These are phyloP conservation scores for Exophiala viscosa DNA, from an alignment of 2,329 filamentous ascomycete genomes.

Conservation along the genomic window DNA sequence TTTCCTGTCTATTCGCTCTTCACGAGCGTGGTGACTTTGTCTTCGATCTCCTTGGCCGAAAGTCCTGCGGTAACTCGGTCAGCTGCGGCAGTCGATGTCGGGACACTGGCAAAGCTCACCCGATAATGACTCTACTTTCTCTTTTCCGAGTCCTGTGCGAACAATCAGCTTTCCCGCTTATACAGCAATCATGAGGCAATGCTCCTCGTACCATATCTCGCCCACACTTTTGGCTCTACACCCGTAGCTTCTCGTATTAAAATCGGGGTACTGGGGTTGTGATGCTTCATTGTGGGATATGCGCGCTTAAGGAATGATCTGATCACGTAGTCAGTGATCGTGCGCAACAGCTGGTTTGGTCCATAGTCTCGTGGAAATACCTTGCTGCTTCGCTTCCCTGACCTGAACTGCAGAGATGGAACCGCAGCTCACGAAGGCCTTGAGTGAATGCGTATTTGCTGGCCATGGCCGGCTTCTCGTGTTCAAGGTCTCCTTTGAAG, in stretches of 20 bases:
- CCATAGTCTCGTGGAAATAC: conserved; percentile 50
- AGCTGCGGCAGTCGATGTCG: not conserved
- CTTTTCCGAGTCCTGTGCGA: conserved; percentile 60
- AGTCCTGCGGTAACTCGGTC: conserved; percentile 48
- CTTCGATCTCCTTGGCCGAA: conserved; percentile 68
- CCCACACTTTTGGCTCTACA: conserved; percentile 80
- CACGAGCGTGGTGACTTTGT: conserved; percentile 61
- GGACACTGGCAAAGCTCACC: conserved; percentile 41
- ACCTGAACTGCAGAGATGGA: conserved; percentile 93
- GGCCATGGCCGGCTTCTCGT: conserved; percentile 61
- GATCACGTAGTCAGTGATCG: conserved; percentile 8
- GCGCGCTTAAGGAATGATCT: conserved; percentile 87
- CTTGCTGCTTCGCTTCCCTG: conserved; percentile 84
- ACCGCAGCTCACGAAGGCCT: conserved; percentile 89
- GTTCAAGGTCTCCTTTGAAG: not conserved
- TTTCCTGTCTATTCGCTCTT: conserved; percentile 43
- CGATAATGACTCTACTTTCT: conserved; percentile 61
- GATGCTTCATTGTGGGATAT: conserved; percentile 99
- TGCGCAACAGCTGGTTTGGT: conserved; percentile 1
- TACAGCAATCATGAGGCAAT: not conserved
- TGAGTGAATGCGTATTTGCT: conserved; percentile 88
- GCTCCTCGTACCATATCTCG: conserved; percentile 72
- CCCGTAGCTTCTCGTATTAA: conserved; percentile 88
- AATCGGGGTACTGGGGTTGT: conserved; percentile 91
- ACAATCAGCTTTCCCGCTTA: conserved; percentile 19